Evolutionary conservation across 331 rosid species (phyloP), one percentile per base, ranked within the genome.

Genomic region (Saraca asoca): DNA sequence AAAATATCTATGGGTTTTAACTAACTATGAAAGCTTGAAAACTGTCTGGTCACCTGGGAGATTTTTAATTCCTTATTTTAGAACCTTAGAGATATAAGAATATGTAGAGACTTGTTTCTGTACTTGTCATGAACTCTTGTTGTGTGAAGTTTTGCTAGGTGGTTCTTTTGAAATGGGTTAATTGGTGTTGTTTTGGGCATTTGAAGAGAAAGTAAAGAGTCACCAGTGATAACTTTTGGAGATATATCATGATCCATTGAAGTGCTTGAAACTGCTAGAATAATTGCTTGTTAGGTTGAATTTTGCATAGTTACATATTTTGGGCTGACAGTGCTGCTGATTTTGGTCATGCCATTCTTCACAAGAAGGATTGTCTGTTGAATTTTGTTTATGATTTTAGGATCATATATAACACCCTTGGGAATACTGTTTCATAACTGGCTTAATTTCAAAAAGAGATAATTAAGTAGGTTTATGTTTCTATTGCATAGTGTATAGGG

Each of bases 111-210:
- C 31, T 24, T 24, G 31, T 24, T 3, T 24, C 3, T 1, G 31
- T 24, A 24, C 31, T 24, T 24, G 31, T 24, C 31, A 24, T 66
- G 57, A 58, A 46, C 58, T 37, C 41, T 2, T 56, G 49, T 7
- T 29, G 52, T 12, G 53, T 56, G 14, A 29, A 41, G 60, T 46
- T 58, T 42, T 51, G 12, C 24, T 17, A 53, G 58, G 12, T 13
- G 78, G 39, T 11, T 64, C 44, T 29, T 16, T 5, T 56, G 7
- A 67, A 51, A 19, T 24, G 12, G 12, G 39, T 51, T 57, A 17
- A 41, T 52, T 74, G 56, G 72, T 64, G 31, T 16, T 62, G 29
- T 31, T 42, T 29, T 46, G n/a, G 71, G 59, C 44, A 68, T 52
- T 37, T 43, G 43, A 68, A 35, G 66, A 14, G 39, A 45, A 68